A percentile compares a stretch with the other conserved stretches of the same genome.
Conservation (phyloP, 805 yeast species). For the Sporopachydermia quercuum region DNA sequence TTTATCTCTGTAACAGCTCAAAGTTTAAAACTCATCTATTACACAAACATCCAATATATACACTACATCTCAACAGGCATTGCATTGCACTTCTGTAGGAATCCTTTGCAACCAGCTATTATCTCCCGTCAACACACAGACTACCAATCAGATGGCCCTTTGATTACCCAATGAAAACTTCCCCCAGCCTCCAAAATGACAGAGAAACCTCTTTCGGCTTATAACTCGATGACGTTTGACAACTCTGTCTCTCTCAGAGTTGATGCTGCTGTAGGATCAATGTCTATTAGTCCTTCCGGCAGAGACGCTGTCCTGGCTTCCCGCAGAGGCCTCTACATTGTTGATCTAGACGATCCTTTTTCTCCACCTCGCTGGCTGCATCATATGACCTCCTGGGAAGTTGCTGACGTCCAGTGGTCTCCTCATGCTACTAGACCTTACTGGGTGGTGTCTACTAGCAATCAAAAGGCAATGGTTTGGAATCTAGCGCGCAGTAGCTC, state of each 20-base stretch:
- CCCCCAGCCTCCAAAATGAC: conserved; percentile 1
- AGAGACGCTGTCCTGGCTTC: conserved; percentile 90
- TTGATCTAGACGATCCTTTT: conserved; percentile 93
- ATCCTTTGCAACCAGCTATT: no score
- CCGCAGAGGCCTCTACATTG: conserved; percentile 66
- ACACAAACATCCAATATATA: no score
- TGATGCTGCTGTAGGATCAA: conserved; percentile 85
- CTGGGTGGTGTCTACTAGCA: conserved; percentile 89
- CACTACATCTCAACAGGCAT: no score
- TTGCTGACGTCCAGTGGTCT: conserved; percentile 97
- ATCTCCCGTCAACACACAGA: no score
- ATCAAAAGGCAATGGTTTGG: conserved; percentile 94
- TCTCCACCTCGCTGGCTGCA: conserved; percentile 89
- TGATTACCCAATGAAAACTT: no score
- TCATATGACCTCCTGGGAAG: conserved; percentile 93
- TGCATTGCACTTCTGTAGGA: no score
- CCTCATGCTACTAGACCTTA: conserved; percentile 75
- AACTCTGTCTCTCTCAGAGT: conserved; percentile 71
- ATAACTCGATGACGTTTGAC: conserved; percentile 51
- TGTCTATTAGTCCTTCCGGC: conserved; percentile 80
- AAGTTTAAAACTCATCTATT: no score
- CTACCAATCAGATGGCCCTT: no score
- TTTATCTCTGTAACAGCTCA: no score
- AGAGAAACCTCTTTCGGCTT: conserved; percentile 14
- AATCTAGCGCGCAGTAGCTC: conserved; percentile 59